These are phyloP conservation scores for Orbilia oligospora DNA, from an alignment of 2,329 filamentous ascomycete genomes.

Conservation along the genomic window DNA sequence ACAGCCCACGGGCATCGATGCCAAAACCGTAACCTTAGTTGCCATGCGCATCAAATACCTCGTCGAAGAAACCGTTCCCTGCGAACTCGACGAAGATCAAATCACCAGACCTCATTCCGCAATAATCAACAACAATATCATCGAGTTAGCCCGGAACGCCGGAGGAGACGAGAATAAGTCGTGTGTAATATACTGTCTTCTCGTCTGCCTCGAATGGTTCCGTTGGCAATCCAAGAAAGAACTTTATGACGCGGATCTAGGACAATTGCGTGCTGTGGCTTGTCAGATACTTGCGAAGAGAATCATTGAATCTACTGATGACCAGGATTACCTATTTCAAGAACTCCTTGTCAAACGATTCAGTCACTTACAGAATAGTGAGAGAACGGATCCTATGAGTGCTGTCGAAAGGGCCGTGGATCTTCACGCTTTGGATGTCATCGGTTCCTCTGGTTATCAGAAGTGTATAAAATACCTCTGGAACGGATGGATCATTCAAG, in stretches of 20 bases:
- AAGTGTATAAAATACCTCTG: constrained; percentile 89
- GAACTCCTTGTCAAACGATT: constrained; percentile 84
- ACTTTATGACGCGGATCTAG: constrained; percentile 85
- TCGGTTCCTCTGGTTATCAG: constrained; percentile 93
- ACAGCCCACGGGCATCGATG: constrained; percentile 62
- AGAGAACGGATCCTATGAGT: constrained; percentile 82
- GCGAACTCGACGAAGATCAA: constrained; percentile 83
- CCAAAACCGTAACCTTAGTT: constrained; percentile 87
- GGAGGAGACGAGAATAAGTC: constrained; percentile 80
- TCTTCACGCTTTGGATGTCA: constrained; percentile 87
- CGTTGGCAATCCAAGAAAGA: constrained; percentile 71
- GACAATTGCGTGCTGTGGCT: constrained; percentile 82
- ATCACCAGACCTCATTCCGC: constrained; percentile 86
- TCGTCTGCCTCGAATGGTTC: constrained; percentile 78
- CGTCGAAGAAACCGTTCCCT: constrained; percentile 89
- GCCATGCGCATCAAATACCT: constrained; percentile 82
- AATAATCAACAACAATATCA: constrained; percentile 84
- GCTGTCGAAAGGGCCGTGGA: constrained; percentile 94
- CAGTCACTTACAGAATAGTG: constrained; percentile 80
- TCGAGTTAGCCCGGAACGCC: constrained; percentile 84
- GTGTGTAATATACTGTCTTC: constrained; percentile 86
- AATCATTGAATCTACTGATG: constrained; percentile 86
- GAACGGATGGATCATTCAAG: constrained; percentile 96
- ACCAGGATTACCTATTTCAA: constrained; percentile 83
- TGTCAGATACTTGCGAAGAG: constrained; percentile 94